phyloP scores from a whole-genome alignment of 2,329 filamentous ascomycete species.

The Claviceps purpurea region DNA sequence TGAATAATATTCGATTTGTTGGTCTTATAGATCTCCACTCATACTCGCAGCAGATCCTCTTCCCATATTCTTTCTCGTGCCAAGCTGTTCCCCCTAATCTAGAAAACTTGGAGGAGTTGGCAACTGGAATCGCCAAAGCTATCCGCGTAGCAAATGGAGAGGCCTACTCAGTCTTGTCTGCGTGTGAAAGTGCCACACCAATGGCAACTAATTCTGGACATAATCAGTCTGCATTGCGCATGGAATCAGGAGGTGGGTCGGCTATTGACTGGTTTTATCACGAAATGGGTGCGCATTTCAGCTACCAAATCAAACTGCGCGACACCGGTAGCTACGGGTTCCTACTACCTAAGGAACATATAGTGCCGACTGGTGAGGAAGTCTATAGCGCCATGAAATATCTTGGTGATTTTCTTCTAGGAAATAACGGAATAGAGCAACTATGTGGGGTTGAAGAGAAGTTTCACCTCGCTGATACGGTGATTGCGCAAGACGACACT shows the following conservation, averaged over 20 bases:
- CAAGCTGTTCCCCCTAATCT: slow-evolving; percentile 62
- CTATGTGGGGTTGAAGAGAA: slow-evolving; percentile 13
- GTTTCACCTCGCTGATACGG: slow-evolving; percentile 7
- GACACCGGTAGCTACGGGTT: slow-evolving; percentile 95
- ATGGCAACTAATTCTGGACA: slow-evolving; percentile 10
- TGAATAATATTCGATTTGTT: slow-evolving; percentile 63
- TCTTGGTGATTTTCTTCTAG: slow-evolving; percentile 66
- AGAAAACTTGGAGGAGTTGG: slow-evolving; percentile 86
- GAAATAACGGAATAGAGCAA: slow-evolving; percentile 52
- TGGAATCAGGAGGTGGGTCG: slow-evolving; percentile 69
- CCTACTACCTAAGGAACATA: slow-evolving; percentile 71
- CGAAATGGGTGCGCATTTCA: slow-evolving; percentile 65
- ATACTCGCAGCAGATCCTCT: slow-evolving; percentile 89
- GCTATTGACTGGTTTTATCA: slow-evolving; percentile 95
- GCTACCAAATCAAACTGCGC: slow-evolving; percentile 87
- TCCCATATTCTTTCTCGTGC: slow-evolving; percentile 85
- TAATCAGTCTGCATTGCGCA: slow-evolving; percentile 24
- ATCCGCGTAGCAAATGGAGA: slow-evolving; percentile 72
- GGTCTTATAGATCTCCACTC: slow-evolving; percentile 84
- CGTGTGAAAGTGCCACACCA: slow-evolving; percentile 66
- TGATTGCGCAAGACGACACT: slow-evolving; percentile 7
- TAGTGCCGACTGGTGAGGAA: slow-evolving; percentile 81
- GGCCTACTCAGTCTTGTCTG: slow-evolving; percentile 63
- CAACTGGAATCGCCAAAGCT: slow-evolving; percentile 74
- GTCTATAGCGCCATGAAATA: slow-evolving; percentile 72